phyloP scores from a whole-genome alignment of 495 filamentous ascomycete genomes.

The Penicillium crystallinum region DNA sequence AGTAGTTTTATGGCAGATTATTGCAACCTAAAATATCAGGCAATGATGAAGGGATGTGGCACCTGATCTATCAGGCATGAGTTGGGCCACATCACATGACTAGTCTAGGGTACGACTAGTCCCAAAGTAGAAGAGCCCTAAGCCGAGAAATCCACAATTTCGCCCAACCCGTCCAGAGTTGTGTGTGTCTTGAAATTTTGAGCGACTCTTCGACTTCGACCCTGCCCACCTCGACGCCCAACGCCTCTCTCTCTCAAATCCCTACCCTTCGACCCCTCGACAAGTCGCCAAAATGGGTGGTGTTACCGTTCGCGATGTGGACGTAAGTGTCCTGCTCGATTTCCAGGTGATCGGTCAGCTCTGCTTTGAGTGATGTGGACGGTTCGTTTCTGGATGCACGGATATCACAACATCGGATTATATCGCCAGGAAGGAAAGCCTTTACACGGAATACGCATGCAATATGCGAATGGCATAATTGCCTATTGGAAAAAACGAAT shows the following conservation, averaged over 20 bases:
- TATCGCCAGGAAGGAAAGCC: conserved; percentile 4
- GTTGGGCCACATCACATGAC: conserved; percentile 13
- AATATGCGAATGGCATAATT: not conserved
- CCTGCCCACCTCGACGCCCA: conserved; percentile 36
- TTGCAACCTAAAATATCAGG: not conserved
- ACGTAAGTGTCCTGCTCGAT: conserved; percentile 57
- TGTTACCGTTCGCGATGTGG: conserved; percentile 84
- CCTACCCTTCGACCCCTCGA: conserved; percentile 34
- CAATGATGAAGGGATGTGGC: not conserved
- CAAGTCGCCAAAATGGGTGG: conserved; percentile 74
- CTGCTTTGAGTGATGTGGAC: conserved; percentile 17
- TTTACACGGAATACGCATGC: conserved; percentile 1
- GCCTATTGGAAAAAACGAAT: not conserved
- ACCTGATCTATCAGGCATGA: not conserved
- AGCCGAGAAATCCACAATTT: no score
- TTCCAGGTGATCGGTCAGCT: conserved; percentile 14
- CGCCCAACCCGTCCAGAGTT: conserved; percentile 29
- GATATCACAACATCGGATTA: conserved; percentile 5
- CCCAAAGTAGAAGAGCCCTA: conserved; percentile 41
- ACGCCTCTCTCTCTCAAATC: conserved; percentile 33
- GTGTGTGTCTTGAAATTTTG: conserved; percentile 40
- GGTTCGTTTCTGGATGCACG: conserved; percentile 22
- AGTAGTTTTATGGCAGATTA: not conserved
- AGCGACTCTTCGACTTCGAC: conserved; percentile 36
- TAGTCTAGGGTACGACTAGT: conserved; percentile 41